A percentile compares a stretch with the other conserved stretches of the same genome.
phyloP scores from a whole-genome alignment of 768 basidiomycete genomes.

The Calocera cornea region DNA sequence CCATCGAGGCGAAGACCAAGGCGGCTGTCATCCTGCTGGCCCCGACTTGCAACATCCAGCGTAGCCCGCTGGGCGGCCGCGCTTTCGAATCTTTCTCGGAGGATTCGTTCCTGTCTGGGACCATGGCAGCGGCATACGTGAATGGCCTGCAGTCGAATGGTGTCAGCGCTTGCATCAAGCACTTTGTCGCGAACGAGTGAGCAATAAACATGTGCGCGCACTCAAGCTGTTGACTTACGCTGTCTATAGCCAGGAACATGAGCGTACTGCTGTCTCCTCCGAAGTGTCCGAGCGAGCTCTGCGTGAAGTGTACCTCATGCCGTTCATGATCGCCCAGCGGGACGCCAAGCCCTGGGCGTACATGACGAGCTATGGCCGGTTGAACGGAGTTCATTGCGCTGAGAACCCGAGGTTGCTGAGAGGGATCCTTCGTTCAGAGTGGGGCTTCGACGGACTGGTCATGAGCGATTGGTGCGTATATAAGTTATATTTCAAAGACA shows the following conservation, averaged over 20 bases:
- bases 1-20: slow-evolving; percentile 50
- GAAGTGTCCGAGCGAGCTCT: slow-evolving; percentile 52
- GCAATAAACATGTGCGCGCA: background rate
- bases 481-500: background rate
- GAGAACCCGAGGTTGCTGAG: slow-evolving; percentile 39
- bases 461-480: slow-evolving; percentile 49
- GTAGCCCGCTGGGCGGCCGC: slow-evolving; percentile 26
- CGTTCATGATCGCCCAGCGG: slow-evolving; percentile 49
- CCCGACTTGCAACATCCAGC: slow-evolving; percentile 64
- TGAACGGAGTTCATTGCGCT: slow-evolving; percentile 47
- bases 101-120: slow-evolving; percentile 35
- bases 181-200: slow-evolving; percentile 30
- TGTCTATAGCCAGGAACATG: slow-evolving; percentile 61
- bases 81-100: slow-evolving; percentile 61
- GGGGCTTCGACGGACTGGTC: slow-evolving; percentile 45
- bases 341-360: slow-evolving; percentile 34
- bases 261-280: slow-evolving; percentile 49
- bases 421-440: slow-evolving; percentile 48
- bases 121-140: slow-evolving; percentile 50
- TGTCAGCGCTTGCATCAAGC: slow-evolving; percentile 59
- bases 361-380: slow-evolving; percentile 55
- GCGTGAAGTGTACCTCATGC: slow-evolving; percentile 59
- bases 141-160: slow-evolving; percentile 53
- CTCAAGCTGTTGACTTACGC: background rate
- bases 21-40: slow-evolving; percentile 51